Conservation (phyloP, 208 protist genomes). For the Acanthamoeba lenticulata region DNA sequence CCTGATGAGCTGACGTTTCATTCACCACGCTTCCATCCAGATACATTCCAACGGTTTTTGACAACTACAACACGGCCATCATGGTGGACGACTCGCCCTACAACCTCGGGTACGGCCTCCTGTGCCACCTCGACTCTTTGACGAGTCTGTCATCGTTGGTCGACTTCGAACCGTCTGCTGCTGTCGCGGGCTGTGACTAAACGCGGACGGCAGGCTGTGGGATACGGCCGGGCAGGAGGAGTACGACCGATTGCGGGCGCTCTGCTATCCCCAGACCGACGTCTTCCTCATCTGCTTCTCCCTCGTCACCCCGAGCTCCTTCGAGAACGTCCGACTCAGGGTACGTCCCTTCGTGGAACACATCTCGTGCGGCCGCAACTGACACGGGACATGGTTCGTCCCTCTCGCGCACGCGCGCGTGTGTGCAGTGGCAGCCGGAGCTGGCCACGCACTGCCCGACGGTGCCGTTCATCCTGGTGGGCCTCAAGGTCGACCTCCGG, state of each 20-base stretch:
- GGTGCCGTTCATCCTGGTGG: slow-evolving; percentile 53
- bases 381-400: no score
- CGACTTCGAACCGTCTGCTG: neutral
- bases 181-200: neutral
- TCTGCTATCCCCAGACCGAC: slow-evolving; percentile 90
- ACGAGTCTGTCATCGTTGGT: neutral
- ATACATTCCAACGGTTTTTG: slow-evolving; percentile 70
- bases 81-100: slow-evolving; percentile 67
- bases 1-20: no score
- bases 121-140: neutral
- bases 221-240: slow-evolving; percentile 58
- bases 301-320: slow-evolving; percentile 81
- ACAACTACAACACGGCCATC: slow-evolving; percentile 69
- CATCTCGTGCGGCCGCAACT: neutral
- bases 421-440: slow-evolving; percentile 33
- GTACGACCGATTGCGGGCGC: slow-evolving; percentile 88
- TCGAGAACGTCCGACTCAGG: slow-evolving; percentile 81
- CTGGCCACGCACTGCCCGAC: neutral
- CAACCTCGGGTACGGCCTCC: neutral
- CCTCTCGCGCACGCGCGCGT: neutral
- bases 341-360: no score
- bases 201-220: neutral
- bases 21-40: no score
- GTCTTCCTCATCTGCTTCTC: slow-evolving; percentile 90
- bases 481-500: slow-evolving; percentile 38